Base-by-base conservation (phyloP, 768 basidiomycete genomes). In the Russula compacta region DNA sequence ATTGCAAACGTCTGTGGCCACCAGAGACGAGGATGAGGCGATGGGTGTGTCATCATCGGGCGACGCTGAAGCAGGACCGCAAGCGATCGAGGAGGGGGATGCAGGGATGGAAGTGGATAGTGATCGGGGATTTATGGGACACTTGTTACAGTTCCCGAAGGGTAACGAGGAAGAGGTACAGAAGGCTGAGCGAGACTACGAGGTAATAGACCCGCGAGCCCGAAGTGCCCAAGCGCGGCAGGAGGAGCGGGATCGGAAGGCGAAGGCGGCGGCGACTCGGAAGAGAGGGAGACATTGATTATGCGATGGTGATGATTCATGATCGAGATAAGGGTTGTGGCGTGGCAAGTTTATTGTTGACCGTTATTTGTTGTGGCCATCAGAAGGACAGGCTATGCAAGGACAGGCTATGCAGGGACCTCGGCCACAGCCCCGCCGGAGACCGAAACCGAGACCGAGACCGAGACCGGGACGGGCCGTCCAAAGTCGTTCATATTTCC, bases 161-260 rank as follows among this genome's bases (percentile, higher is more conserved):
- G 89, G 84, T 49, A 83, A 90, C 65, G 78, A 77, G 24, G 89
- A 89, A 67, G 90, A 92, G 73, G 79, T 78, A 24, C 71, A 71
- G 62, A 91, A 91, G 70, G 91, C 88, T 1, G 86, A 91, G 70
- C 73, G 88, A 56, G 91, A 93, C 59, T 92, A 92, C 68, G 90
- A 93, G 73, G 90, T 93, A 32, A 93, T 93, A 69, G 91, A 93
- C 69, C 90, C 91, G 0, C 74, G 91, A 60, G 80, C 81, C 51
- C 74, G 91, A 58, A 79, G 85, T 47, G 88, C 87, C 24, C 74
- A 81, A 51, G 91, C 91, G 29, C 83, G 78, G 67, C 87, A 92
- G 67, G 91, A 93, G 69, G 89, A 90, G 67, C 76, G 78, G 66
- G 87, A 88, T 61, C 76, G 84, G 67, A 89, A 84, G 55, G 71